Percentiles rank a stretch among this genome's conserved stretches.
Conservation (phyloP, 306 rosid species). For the Vigna unguiculata region DNA sequence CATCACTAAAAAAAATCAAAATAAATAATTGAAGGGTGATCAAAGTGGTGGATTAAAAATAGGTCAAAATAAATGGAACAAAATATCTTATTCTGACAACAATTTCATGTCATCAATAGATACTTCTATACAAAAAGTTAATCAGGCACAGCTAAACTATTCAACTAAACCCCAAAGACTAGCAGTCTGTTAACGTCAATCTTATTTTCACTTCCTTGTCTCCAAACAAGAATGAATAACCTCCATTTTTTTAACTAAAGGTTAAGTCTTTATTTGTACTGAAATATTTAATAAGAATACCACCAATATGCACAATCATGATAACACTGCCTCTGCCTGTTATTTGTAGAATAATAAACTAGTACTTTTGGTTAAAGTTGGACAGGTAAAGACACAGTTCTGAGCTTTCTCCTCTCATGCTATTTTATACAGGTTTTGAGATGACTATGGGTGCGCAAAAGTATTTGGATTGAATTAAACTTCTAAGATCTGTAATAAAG, state of each 20-base stretch:
- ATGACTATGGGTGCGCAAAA: neutral
- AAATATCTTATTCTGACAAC: too few relatives aligned
- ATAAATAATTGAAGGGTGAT: too few relatives aligned
- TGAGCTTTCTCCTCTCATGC: neutral
- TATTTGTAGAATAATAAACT: too few relatives aligned
- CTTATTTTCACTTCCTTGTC: neutral
- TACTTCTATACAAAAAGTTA: neutral
- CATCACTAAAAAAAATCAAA: too few relatives aligned
- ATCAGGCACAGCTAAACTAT: neutral
- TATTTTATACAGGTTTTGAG: neutral
- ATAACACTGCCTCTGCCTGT: neutral
- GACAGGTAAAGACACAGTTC: neutral
- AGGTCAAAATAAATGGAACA: too few relatives aligned
- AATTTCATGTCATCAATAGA: conserved; percentile 6
- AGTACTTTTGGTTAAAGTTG: neutral
- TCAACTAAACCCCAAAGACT: neutral
- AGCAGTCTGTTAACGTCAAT: neutral
- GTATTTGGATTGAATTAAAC: too few relatives aligned
- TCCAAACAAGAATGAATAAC: neutral
- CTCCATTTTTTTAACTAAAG: too few relatives aligned
- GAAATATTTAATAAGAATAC: neutral
- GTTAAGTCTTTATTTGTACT: too few relatives aligned
- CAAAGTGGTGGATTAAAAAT: too few relatives aligned
- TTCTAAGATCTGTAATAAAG: too few relatives aligned
- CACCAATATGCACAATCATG: too few relatives aligned